Evolutionary conservation across 495 filamentous ascomycete genomes (phyloP).

Genomic region (Pyrenopolyporus hunteri): DNA sequence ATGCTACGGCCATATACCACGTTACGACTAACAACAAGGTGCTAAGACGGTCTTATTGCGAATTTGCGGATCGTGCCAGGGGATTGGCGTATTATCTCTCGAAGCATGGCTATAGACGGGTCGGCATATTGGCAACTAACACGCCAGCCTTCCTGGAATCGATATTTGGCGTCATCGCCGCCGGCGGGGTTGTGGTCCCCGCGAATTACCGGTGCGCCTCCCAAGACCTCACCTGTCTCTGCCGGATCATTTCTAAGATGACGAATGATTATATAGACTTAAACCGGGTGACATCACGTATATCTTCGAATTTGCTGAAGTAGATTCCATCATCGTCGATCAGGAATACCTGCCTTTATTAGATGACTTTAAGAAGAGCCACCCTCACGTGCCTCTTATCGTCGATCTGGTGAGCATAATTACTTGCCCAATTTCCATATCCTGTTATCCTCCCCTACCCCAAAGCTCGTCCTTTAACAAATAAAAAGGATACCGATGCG

Average conservation of each 20-base stretch:
- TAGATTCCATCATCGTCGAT: slow-evolving; percentile 88
- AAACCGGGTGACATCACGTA: slow-evolving; percentile 88
- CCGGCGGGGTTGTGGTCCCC: slow-evolving; percentile 78
- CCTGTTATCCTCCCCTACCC: not conserved
- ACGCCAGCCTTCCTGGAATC: slow-evolving; percentile 93
- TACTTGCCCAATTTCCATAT: not conserved
- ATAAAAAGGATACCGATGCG: slow-evolving; percentile 73
- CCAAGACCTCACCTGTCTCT: not conserved
- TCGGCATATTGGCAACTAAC: slow-evolving; percentile 86
- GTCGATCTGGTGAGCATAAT: slow-evolving; percentile 62
- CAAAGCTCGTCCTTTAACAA: not conserved
- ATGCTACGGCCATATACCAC: slow-evolving; percentile 88
- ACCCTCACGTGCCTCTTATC: slow-evolving; percentile 70
- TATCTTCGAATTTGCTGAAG: slow-evolving; percentile 85
- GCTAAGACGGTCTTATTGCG: slow-evolving; percentile 75
- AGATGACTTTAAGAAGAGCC: slow-evolving; percentile 61
- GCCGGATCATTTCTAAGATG: not conserved
- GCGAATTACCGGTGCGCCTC: slow-evolving; percentile 73
- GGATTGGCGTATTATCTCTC: slow-evolving; percentile 87
- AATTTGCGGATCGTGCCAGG: slow-evolving; percentile 81
- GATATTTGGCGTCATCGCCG: slow-evolving; percentile 87
- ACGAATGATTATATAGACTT: slow-evolving; percentile 53
- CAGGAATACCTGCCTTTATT: slow-evolving; percentile 75
- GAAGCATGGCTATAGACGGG: slow-evolving; percentile 69
- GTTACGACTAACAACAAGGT: slow-evolving; percentile 75